Conservation (phyloP, 768 basidiomycete genomes). For the Suillus ampliporus region DNA sequence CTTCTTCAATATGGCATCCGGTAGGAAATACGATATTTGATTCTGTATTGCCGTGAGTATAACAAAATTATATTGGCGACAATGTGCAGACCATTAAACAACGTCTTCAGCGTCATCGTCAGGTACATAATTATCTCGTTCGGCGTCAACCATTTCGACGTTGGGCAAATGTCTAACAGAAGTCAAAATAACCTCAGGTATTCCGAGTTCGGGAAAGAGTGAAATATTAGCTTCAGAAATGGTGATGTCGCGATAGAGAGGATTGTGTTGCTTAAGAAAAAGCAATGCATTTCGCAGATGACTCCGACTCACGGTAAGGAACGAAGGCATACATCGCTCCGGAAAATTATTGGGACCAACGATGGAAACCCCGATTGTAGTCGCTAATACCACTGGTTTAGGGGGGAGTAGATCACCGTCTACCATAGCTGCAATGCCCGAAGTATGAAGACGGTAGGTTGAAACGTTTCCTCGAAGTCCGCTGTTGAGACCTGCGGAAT, state of each 20-base stretch:
- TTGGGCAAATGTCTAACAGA: neutral
- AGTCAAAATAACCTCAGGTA: neutral
- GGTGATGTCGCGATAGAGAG: neutral
- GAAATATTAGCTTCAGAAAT: neutral
- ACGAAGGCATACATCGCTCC: neutral
- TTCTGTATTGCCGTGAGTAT: too few relatives aligned
- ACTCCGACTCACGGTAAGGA: neutral
- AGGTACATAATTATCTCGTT: neutral
- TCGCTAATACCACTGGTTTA: neutral
- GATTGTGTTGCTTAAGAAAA: neutral
- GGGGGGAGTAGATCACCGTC: neutral
- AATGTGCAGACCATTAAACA: neutral
- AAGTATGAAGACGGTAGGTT: slow-evolving; percentile 22
- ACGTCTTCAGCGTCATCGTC: neutral
- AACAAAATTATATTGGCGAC: too few relatives aligned
- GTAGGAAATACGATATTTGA: neutral
- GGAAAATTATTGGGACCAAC: neutral
- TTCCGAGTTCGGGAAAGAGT: neutral
- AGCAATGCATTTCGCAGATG: neutral
- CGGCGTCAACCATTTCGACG: neutral
- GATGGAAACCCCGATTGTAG: neutral
- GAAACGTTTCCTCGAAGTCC: neutral
- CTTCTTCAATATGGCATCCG: neutral
- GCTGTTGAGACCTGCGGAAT: neutral
- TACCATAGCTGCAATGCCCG: slow-evolving; percentile 8